phyloP scores from a whole-genome alignment of 345 rosid species.

The Brassica nigra region DNA sequence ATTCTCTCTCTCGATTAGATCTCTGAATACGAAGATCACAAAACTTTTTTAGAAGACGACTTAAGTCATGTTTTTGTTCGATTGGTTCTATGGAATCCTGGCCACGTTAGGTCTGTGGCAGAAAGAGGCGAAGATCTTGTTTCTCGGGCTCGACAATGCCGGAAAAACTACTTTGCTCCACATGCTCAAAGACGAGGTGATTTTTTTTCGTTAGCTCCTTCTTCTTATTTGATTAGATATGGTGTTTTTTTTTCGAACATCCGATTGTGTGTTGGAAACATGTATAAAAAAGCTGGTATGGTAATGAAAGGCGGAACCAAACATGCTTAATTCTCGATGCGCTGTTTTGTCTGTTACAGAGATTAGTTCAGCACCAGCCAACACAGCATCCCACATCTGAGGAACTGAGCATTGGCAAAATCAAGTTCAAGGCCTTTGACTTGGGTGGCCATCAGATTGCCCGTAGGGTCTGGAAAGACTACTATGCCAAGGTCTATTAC shows the following conservation, averaged over 20 bases:
- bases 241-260: neutral
- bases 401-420: conserved; percentile 77
- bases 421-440: conserved; percentile 84
- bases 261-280: neutral
- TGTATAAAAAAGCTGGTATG: neutral
- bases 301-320: neutral
- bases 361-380: conserved; percentile 85
- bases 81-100: conserved; percentile 88
- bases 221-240: neutral
- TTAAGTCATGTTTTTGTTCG: conserved; percentile 64
- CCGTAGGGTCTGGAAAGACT: conserved; percentile 84
- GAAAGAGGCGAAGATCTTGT: conserved; percentile 92
- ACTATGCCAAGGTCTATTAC: conserved; percentile 63
- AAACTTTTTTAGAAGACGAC: neutral
- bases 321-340: neutral
- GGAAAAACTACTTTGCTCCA: conserved; percentile 97
- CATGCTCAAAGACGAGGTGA: conserved; percentile 92
- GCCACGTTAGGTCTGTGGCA: conserved; percentile 86
- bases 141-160: conserved; percentile 90
- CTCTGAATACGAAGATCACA: neutral
- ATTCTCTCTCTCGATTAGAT: conserved; percentile 8
- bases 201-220: neutral
- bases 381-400: conserved; percentile 82
- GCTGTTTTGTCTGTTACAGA: conserved; percentile 43
- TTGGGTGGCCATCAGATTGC: conserved; percentile 92